phyloP scores from a whole-genome alignment of 805 yeast genomes.

The Debaryomyces prosopidis region DNA sequence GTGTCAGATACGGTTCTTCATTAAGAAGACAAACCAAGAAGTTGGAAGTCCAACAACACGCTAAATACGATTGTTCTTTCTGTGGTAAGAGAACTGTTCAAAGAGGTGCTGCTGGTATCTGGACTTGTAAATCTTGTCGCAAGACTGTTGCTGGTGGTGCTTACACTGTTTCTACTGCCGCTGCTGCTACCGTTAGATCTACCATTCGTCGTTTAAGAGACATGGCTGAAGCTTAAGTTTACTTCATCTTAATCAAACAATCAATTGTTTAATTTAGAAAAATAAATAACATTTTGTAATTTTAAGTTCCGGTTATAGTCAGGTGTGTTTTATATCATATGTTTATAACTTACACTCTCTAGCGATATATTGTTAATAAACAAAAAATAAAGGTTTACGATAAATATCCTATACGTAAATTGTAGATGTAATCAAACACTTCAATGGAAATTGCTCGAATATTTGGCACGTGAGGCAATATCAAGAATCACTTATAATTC shows the following conservation, averaged over 20 bases:
- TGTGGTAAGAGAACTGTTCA: conserved; percentile 98
- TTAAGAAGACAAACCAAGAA: conserved; percentile 99
- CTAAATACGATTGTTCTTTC: conserved; percentile 99
- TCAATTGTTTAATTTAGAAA: not conserved
- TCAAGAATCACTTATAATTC: too few relatives aligned
- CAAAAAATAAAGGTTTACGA: conserved; percentile 4
- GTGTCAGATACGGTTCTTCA: conserved; percentile 99
- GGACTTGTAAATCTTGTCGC: conserved; percentile 93
- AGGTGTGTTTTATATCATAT: conserved; percentile 5
- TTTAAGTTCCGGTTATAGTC: conserved; percentile 19
- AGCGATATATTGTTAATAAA: conserved; percentile 9
- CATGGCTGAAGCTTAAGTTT: conserved; percentile 94
- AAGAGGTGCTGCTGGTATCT: conserved; percentile 98
- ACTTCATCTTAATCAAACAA: conserved; percentile 8
- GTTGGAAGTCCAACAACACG: conserved; percentile 98
- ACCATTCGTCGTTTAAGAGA: conserved; percentile 99
- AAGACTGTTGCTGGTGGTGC: conserved; percentile 99
- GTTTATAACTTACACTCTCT: conserved; percentile 3
- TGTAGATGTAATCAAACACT: not conserved
- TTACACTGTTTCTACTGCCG: conserved; percentile 98
- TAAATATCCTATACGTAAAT: not conserved
- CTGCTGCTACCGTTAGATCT: conserved; percentile 99
- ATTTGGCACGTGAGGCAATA: not conserved
- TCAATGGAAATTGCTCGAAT: too few relatives aligned
- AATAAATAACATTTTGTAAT: conserved; percentile 17